Evolutionary conservation across 108 stramenopile species (phyloP).

Genomic region (Schizochytrium sp.): DNA sequence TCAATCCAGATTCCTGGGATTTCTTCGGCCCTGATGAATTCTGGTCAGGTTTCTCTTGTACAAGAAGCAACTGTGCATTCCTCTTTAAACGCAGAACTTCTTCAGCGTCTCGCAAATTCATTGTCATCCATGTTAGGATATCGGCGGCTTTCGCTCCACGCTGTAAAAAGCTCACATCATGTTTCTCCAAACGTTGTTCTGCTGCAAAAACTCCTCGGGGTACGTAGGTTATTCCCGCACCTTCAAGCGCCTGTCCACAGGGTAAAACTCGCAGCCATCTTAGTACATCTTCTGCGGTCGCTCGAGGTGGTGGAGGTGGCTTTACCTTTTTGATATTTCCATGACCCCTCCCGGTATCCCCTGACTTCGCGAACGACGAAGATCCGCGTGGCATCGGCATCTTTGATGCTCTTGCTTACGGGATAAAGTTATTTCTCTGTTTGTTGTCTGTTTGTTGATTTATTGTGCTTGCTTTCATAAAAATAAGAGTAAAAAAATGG

Average conservation of each 20-base stretch:
- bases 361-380: background rate
- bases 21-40: too few relatives aligned
- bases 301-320: background rate
- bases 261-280: background rate
- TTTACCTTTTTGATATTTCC: background rate
- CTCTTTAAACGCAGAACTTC: background rate
- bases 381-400: background rate
- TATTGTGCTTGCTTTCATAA: background rate
- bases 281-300: slow-evolving; percentile 2
- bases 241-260: background rate
- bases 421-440: background rate
- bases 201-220: background rate
- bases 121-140: slow-evolving; percentile 11
- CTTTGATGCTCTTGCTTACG: background rate
- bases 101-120: background rate
- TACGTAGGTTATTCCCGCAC: background rate
- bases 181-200: background rate
- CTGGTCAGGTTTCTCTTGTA: background rate
- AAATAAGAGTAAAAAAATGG: background rate
- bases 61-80: slow-evolving; percentile 1
- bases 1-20: background rate
- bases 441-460: background rate
- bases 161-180: slow-evolving; percentile 17
- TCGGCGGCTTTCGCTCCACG: slow-evolving; percentile 3
- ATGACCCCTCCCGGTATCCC: background rate